Conservation (phyloP, 306 rosid genomes). For the Hippophae rhamnoides region DNA sequence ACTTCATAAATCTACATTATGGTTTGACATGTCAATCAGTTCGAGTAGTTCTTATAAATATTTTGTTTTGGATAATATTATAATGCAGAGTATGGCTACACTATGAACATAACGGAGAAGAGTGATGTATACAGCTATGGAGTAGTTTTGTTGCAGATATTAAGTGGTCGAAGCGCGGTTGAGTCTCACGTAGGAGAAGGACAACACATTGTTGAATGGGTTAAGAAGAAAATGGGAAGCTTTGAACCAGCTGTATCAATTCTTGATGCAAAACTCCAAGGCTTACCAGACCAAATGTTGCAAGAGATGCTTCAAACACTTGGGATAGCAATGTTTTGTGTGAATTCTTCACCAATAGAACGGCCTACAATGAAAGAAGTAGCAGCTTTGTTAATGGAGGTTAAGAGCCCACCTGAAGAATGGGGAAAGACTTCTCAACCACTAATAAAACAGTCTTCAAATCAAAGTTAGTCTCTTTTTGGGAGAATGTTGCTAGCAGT, state of each 20-base stretch:
- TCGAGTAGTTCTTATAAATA: slow-evolving; percentile 7
- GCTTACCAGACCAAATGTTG: slow-evolving; percentile 87
- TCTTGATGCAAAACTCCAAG: slow-evolving; percentile 75
- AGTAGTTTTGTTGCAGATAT: slow-evolving; percentile 80
- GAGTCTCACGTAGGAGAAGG: slow-evolving; percentile 70
- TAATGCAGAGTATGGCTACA: slow-evolving; percentile 83
- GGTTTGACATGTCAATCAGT: neutral
- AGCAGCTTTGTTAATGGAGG: slow-evolving; percentile 80
- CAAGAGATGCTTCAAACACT: slow-evolving; percentile 99
- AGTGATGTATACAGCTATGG: slow-evolving; percentile 97
- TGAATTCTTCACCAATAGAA: slow-evolving; percentile 72
- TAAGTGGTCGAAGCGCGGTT: slow-evolving; percentile 82
- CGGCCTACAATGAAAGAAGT: slow-evolving; percentile 98
- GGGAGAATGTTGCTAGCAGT: too few relatives aligned
- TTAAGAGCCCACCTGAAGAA: slow-evolving; percentile 79
- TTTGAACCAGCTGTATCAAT: slow-evolving; percentile 79
- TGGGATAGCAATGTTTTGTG: slow-evolving; percentile 97
- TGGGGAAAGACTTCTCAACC: slow-evolving; percentile 92
- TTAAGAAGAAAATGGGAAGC: slow-evolving; percentile 97
- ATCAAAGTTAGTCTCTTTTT: slow-evolving; percentile 30
- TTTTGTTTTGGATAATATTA: slow-evolving; percentile 1
- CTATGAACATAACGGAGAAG: slow-evolving; percentile 97
- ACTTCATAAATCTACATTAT: neutral
- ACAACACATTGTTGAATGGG: slow-evolving; percentile 96
- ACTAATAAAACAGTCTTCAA: slow-evolving; percentile 81